These are phyloP conservation scores for Gossypium mustelinum DNA, from an alignment of 345 rosid genomes.

Conservation along the genomic window DNA sequence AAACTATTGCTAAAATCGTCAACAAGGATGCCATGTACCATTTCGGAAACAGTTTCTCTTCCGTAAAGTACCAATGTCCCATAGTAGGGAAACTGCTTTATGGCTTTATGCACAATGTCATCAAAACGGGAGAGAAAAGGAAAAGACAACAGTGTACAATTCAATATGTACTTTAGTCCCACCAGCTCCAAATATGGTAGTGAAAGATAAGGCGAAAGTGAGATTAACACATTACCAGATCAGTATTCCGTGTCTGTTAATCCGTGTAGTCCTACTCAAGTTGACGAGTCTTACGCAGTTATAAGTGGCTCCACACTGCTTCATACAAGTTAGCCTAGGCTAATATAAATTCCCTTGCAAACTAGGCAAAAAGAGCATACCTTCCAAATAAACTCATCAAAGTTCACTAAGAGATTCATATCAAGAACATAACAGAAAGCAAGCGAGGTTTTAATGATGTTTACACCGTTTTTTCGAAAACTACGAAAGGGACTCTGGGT, in stretches of 20 bases:
- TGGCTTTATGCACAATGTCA: not conserved
- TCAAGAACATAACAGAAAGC: not conserved
- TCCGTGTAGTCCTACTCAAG: not conserved
- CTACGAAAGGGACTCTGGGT: slow-evolving; percentile 1
- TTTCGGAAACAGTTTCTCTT: not conserved
- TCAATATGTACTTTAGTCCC: not conserved
- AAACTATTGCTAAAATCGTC: not conserved
- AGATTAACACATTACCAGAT: not conserved
- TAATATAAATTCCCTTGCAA: not conserved
- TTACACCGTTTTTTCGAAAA: not conserved
- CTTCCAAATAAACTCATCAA: not conserved
- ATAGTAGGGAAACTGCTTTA: not conserved
- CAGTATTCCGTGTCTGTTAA: not conserved
- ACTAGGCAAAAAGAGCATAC: not conserved
- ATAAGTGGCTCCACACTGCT: not conserved
- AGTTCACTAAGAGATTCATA: not conserved
- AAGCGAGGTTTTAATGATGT: not conserved
- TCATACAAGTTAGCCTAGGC: not conserved
- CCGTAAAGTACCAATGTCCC: not conserved
- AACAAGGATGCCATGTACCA: not conserved
- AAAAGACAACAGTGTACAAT: not conserved
- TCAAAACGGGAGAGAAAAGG: not conserved
- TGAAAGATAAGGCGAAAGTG: not conserved
- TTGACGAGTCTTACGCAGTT: not conserved
- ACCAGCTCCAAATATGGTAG: not conserved